Evolutionary conservation across 257 asterid species (phyloP), one percentile per base, ranked within the genome.

Genomic region (Capsicum pubescens): DNA sequence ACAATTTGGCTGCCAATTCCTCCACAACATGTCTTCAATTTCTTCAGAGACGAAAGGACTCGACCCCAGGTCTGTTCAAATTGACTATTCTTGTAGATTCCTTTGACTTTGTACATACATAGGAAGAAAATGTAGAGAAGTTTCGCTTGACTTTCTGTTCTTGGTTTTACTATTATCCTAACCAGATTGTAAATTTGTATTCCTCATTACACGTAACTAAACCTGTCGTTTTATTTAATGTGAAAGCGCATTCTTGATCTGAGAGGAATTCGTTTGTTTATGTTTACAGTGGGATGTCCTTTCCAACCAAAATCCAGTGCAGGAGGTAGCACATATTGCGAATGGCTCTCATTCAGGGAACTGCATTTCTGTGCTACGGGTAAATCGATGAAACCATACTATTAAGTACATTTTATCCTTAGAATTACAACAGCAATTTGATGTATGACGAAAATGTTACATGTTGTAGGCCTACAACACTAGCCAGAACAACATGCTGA

Each of bases 321-420:
- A 95, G 87, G 99, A 94, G 59, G 93, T 97, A 70, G 97, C 97
- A 19, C 97, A 91, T 87, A 93, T 97, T 36, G 96, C 95, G n/a
- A 97, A 94, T 74, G 99, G 99, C 74, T 91, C 99, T 70, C 93
- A 97, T 88, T 95, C 97, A 7, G 99, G 99, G 71, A 97, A 95
- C 46, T 95, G 97, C 88, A 92, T 94, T 32, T 95, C 99, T 0
- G 93, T 97, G 80, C 92, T 97, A 8, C 83, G 98, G 97, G 99
- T 95, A 91, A 85, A 54, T 78, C 0, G 16, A 12, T 59, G 42
- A 81, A 35, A 3, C 59, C 26, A 19, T 15, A 21, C 57, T 61
- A 54, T 26, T 26, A 26, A 26, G 32, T 26, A 26, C 32, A 2
- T 35, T 74, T 48, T 52, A 19, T 50, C 21, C 13, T 52, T 54